Conservation (phyloP, 768 basidiomycete genomes). For the Mycena sanguinolenta region DNA sequence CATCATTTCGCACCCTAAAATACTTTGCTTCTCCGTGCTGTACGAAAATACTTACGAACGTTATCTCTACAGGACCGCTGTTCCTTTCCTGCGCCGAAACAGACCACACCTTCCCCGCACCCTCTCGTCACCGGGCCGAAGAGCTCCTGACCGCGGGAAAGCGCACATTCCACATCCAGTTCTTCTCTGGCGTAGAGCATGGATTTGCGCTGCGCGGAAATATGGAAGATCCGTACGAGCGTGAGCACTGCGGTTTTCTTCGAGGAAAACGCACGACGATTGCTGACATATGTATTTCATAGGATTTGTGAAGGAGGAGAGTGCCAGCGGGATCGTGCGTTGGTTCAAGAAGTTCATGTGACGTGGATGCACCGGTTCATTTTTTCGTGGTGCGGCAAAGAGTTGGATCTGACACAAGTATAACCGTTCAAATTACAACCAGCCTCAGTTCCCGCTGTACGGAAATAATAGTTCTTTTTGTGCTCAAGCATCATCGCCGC, state of each 20-base stretch:
- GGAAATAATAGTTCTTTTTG: too few species aligned
- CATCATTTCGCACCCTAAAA: neutral
- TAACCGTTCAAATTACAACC: too few species aligned
- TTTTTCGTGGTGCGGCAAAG: too few species aligned
- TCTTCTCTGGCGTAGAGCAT: slow-evolving; percentile 53
- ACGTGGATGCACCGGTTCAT: neutral
- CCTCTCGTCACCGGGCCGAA: slow-evolving; percentile 54
- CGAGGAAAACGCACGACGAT: neutral
- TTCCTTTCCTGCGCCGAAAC: slow-evolving; percentile 57
- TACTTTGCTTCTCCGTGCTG: neutral
- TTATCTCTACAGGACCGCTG: slow-evolving; percentile 48
- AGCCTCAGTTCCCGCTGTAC: too few species aligned
- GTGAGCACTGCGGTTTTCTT: slow-evolving; percentile 20
- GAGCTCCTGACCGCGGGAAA: slow-evolving; percentile 55
- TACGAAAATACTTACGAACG: neutral
- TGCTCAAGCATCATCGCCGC: too few species aligned
- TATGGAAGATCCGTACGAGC: slow-evolving; percentile 33
- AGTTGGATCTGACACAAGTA: too few species aligned
- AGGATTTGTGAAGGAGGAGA: slow-evolving; percentile 38
- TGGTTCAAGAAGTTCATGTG: slow-evolving; percentile 31
- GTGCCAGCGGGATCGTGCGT: slow-evolving; percentile 32
- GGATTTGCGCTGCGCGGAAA: slow-evolving; percentile 40
- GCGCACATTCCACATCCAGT: slow-evolving; percentile 48
- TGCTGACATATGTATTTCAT: neutral
- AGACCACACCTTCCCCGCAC: slow-evolving; percentile 55